phyloP scores from a whole-genome alignment of 345 rosid species.

The Bruguiera sexangula region DNA sequence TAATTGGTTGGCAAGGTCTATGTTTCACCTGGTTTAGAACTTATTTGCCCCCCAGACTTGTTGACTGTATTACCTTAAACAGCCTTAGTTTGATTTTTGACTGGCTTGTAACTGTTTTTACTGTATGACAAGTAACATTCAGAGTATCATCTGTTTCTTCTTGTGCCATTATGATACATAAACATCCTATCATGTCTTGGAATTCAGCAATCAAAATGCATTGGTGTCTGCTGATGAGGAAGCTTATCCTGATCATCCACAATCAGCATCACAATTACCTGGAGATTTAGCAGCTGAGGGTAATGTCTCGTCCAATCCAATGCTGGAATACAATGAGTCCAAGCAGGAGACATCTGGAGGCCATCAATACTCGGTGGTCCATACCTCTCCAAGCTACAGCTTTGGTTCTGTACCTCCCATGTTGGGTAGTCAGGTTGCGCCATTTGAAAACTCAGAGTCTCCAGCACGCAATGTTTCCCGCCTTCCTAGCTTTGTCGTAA shows the following conservation, averaged over 20 bases:
- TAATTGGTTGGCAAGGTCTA: background rate
- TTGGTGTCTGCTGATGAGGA: slow-evolving; percentile 47
- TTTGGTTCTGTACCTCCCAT: slow-evolving; percentile 63
- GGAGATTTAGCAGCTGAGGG: slow-evolving; percentile 57
- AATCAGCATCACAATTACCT: slow-evolving; percentile 44
- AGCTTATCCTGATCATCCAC: slow-evolving; percentile 43
- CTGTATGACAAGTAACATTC: no score
- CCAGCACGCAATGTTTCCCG: slow-evolving; percentile 70
- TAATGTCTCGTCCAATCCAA: slow-evolving; percentile 42
- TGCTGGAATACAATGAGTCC: slow-evolving; percentile 51
- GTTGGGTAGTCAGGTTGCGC: slow-evolving; percentile 55
- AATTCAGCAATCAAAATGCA: slow-evolving; percentile 45
- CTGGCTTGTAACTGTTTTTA: background rate
- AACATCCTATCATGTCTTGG: slow-evolving; percentile 14
- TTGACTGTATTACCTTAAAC: background rate
- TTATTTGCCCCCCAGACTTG: background rate
- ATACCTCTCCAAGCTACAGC: slow-evolving; percentile 53
- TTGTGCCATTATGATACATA: background rate
- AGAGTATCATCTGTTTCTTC: no score
- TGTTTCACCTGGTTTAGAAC: background rate
- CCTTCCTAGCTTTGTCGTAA: slow-evolving; percentile 75
- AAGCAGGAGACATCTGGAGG: slow-evolving; percentile 60
- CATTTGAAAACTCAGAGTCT: slow-evolving; percentile 70
- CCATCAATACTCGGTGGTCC: slow-evolving; percentile 56
- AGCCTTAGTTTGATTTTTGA: background rate